Base-by-base conservation (phyloP, 2,329 filamentous ascomycete species). In the Ophiocordyceps camponoti-saundersi region DNA sequence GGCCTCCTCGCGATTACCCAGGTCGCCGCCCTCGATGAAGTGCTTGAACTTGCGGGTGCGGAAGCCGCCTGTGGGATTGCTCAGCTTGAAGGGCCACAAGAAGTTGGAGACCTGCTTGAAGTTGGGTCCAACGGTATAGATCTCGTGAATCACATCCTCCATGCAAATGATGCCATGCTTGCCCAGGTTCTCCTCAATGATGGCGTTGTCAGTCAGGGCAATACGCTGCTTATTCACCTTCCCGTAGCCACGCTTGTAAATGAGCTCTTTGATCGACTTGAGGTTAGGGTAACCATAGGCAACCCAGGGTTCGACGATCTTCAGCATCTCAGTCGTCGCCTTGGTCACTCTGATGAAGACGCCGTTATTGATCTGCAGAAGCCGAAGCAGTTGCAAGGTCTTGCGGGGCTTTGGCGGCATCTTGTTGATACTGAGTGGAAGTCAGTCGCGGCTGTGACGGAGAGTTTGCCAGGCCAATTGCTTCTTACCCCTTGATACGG, bases 351-450 rank as follows among this genome's bases (percentile, higher is more conserved):
- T 83, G 72, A 98, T 77, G 75, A 98, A 98, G 71, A 95, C 87
- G 71, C 90, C 92, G 71, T 95, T 96, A 86, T 98, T 98, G 85
- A 98, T 98, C 79, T 98, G 92, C 63, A 98, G 83, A 57, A 98
- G 87, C 78, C 92, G 90, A 68, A 98, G 89, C 52, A 98, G 86
- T 76, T 98, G 92, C 61, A 98, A 82, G 65, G 95, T 96, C 83
- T 98, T 98, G 79, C 92, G 89, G 72, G 93, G 93, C 85, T 98
- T 96, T 61, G 92, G 92, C 67, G 93, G 82, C 63, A 98, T 96
- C 85, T 98, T 98, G 86, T 96, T 96, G 88, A 98, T 96, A 94
- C 90, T 82, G 53, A 44, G 45, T 50, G 45, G 26, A 3, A 22
- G 47, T 53, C 22, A 53, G 47, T 22, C 26, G 21, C 21, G 42